phyloP scores from a whole-genome alignment of 306 rosid genomes.

The Begonia peltatifolia region DNA sequence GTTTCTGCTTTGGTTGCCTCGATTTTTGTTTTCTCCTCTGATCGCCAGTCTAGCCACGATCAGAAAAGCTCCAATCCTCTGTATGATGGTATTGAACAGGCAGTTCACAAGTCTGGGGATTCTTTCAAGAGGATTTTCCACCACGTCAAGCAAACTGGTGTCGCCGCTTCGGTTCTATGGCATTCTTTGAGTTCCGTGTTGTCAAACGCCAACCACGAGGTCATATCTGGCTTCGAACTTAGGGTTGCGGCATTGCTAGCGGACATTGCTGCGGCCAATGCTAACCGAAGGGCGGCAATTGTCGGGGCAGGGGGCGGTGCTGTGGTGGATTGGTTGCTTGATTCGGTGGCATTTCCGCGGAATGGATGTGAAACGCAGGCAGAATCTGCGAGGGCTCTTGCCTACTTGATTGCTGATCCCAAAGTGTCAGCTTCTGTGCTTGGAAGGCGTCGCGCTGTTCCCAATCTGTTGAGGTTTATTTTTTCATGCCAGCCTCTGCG shows the following conservation, averaged over 20 bases:
- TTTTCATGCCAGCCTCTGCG: slow-evolving; percentile 83
- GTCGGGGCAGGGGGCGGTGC: slow-evolving; percentile 90
- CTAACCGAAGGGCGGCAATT: slow-evolving; percentile 61
- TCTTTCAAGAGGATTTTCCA: slow-evolving; percentile 37
- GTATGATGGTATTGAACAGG: slow-evolving; percentile 27
- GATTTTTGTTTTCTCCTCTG: slow-evolving; percentile 19
- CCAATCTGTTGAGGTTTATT: slow-evolving; percentile 73
- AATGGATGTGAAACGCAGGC: slow-evolving; percentile 68
- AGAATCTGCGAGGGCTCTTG: slow-evolving; percentile 89
- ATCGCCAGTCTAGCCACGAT: slow-evolving; percentile 6
- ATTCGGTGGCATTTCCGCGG: slow-evolving; percentile 63
- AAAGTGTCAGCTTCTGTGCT: slow-evolving; percentile 64
- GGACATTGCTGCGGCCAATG: slow-evolving; percentile 74
- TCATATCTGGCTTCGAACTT: slow-evolving; percentile 82
- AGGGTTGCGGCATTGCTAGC: slow-evolving; percentile 85
- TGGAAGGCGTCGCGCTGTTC: slow-evolving; percentile 72
- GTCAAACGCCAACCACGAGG: slow-evolving; percentile 89
- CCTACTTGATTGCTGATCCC: slow-evolving; percentile 81
- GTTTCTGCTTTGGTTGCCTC: slow-evolving; percentile 39
- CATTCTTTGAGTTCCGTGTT: slow-evolving; percentile 69
- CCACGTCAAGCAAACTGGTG: slow-evolving; percentile 58
- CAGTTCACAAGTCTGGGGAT: slow-evolving; percentile 29
- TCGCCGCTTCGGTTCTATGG: slow-evolving; percentile 72
- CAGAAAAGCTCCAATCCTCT: slow-evolving; percentile 22
- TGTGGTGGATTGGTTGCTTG: slow-evolving; percentile 87